phyloP scores from a whole-genome alignment of 1,139 yeast genomes.

The Debaryomyces psychrophilus region DNA sequence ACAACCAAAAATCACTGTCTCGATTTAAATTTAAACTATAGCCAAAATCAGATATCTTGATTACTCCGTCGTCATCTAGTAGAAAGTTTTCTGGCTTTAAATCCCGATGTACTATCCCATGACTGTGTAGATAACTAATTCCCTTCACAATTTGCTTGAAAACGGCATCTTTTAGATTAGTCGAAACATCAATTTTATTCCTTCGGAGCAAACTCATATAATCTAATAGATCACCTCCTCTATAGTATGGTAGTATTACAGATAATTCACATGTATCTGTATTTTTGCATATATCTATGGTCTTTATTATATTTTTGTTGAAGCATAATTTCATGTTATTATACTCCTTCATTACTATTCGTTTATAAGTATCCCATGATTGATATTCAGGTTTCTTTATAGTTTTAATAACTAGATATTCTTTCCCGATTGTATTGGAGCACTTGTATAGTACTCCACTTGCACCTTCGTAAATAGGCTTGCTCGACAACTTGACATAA shows the following conservation, averaged over 20 bases:
- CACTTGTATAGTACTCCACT: slow-evolving; percentile 46
- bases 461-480: slow-evolving; percentile 48
- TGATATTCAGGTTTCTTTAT: slow-evolving; percentile 28
- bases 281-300: slow-evolving; percentile 28
- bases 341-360: slow-evolving; percentile 34
- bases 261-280: slow-evolving; percentile 25
- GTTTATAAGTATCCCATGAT: slow-evolving; percentile 18
- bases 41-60: slow-evolving; percentile 57
- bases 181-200: slow-evolving; percentile 29
- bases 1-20: slow-evolving; percentile 19
- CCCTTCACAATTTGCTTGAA: slow-evolving; percentile 53
- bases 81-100: slow-evolving; percentile 59
- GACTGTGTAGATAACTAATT: slow-evolving; percentile 46
- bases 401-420: slow-evolving; percentile 34
- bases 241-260: slow-evolving; percentile 45
- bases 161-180: slow-evolving; percentile 46
- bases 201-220: slow-evolving; percentile 42
- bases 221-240: slow-evolving; percentile 52
- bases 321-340: slow-evolving; percentile 30
- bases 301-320: slow-evolving; percentile 35
- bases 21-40: slow-evolving; percentile 42
- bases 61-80: slow-evolving; percentile 46
- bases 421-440: slow-evolving; percentile 22
- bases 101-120: slow-evolving; percentile 53
- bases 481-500: slow-evolving; percentile 28